Evolutionary conservation across 2,329 filamentous ascomycete species (phyloP), one percentile per base, ranked within the genome.

Genomic region (Monilinia fructigena): DNA sequence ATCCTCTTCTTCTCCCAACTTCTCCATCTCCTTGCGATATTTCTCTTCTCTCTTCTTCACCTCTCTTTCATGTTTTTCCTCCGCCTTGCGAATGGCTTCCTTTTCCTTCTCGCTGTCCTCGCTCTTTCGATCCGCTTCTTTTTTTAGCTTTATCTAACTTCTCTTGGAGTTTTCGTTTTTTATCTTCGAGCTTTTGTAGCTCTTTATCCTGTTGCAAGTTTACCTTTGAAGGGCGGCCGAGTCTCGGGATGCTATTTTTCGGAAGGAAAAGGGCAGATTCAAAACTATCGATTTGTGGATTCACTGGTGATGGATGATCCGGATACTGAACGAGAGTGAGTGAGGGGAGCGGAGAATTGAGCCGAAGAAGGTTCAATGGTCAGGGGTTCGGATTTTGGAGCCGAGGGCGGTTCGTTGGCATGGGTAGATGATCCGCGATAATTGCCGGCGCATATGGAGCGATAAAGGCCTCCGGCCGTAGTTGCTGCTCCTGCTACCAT

Each of bases 11-110:
- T 83, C 69, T 91, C 85, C 85, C 2, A 90, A 78, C 76, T 88
- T 89, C 69, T 79, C 79, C 55, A 90, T 79, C 73, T 92, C 88
- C 16, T 82, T 82, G 69, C 83, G 82, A 71, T 88, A 87, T 71
- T 87, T 89, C 56, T 87, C 87, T 70, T 89, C 85, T 63, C 88
- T 85, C 74, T 89, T 90, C 54, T 85, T 83, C 0, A 88, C 75
- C 70, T 89, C 86, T 58, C 80, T 81, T 55, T 86, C 83, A 75
- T 90, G 86, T 73, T 85, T 88, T 74, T 89, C 86, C 40, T 83
- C 82, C 10, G 86, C 80, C 75, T 86, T 89, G 40, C 82, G 80
- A 6, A 86, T 69, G 1, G 81, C 79, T 1, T 79, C 76, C 60
- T 79, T 80, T 55, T 88, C 84, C 66, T 83, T 79, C 60, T 80